Evolutionary conservation across 495 filamentous ascomycete genomes (phyloP), one percentile per base, ranked within the genome.

Genomic region (Penicillium parvum): DNA sequence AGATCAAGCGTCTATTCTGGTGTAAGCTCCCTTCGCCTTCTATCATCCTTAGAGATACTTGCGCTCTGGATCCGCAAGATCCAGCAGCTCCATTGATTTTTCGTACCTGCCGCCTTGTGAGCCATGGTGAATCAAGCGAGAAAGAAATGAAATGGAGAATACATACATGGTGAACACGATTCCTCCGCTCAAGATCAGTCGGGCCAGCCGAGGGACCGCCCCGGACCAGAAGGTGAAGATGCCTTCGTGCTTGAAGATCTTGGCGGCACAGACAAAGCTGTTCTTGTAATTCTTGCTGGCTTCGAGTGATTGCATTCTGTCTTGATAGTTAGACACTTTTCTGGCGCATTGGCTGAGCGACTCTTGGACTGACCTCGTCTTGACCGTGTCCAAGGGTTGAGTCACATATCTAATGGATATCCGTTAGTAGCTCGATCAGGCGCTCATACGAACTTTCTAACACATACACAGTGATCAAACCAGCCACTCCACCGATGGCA

Each of bases 131-230:
- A 16, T 22, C 32, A 7, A 23, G 18, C 20, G 8, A 14, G 23
- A 21, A 12, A 19, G n/a, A 15, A n/a, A 34, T 1, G 9, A 22
- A 27, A 28, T n/a, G 34, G n/a, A 15, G 30, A 16, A 5, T 29
- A 70, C 77, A 45, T 60, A 84, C 90, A 97, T 95, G 3, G 94
- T 90, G 60, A 98, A 98, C 38, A 98, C 94, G 58, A 98, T 95
- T 14, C 92, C 92, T 37, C 92, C 92, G 58, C 89, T 95, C 71
- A 90, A 39, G 46, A 96, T 86, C 47, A 98, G 61, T 42, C 92
- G 71, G 14, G 80, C 90, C 53, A 98, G 64, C 36, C 92, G 66
- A 2, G 92, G 92, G 47, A 96, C 55, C 16, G 94, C 91, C 14
- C 92, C 92, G 44, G 86, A 89, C 92, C 92, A 98, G 47, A 98